phyloP scores from a whole-genome alignment of 352 stramenopile species.

The Globisporangium apiculatum region DNA sequence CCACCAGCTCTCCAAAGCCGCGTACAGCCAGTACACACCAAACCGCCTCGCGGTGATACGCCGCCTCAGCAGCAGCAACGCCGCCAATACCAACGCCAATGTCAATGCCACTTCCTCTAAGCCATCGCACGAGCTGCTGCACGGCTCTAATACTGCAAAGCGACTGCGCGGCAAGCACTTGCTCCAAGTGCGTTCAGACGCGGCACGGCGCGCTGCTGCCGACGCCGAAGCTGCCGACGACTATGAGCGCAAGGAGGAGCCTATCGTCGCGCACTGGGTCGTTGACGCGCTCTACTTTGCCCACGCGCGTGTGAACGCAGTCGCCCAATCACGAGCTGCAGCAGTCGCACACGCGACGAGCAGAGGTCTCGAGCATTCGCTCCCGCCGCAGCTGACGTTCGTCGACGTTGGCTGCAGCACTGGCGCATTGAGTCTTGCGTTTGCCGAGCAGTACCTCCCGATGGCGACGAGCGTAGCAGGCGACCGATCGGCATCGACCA shows the following conservation, averaged over 20 bases:
- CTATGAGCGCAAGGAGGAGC: slow-evolving; percentile 3
- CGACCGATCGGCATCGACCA: slow-evolving; percentile 1
- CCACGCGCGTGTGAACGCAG: background rate
- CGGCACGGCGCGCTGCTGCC: too few relatives aligned
- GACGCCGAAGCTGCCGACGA: background rate
- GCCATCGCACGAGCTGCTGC: background rate
- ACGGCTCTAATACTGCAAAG: background rate
- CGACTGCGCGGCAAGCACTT: background rate
- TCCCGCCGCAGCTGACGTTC: background rate
- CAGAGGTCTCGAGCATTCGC: too few relatives aligned
- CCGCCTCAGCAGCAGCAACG: too few relatives aligned
- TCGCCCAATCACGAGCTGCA: background rate
- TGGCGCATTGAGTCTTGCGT: slow-evolving; percentile 1
- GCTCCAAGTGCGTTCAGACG: background rate
- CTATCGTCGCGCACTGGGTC: slow-evolving; percentile 3
- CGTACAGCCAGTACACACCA: background rate
- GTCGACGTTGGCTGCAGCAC: slow-evolving; percentile 5
- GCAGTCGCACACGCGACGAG: background rate
- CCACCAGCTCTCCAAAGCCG: slow-evolving; percentile 1
- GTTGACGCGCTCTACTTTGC: background rate
- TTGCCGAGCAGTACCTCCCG: slow-evolving; percentile 1
- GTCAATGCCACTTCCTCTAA: too few relatives aligned
- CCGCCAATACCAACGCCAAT: too few relatives aligned
- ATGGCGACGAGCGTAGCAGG: background rate
- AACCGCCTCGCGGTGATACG: background rate